A percentile compares a stretch with the other conserved stretches of the same genome.
These are phyloP conservation scores for Eucalyptus pauciflora DNA, from an alignment of 345 rosid species.

Conservation along the genomic window DNA sequence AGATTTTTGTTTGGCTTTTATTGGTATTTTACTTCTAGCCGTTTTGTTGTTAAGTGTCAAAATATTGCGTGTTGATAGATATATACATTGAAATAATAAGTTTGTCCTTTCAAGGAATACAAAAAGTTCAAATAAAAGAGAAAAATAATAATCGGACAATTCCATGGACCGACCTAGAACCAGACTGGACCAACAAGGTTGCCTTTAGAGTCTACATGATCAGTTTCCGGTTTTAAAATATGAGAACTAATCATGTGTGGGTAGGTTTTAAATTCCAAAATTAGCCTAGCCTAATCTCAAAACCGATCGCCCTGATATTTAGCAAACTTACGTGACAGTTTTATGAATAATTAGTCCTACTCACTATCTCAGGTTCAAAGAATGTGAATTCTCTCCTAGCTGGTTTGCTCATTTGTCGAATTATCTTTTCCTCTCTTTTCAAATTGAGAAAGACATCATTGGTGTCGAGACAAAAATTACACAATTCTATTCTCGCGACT, in stretches of 20 bases:
- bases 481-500: neutral
- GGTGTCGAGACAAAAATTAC: neutral
- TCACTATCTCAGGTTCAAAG: neutral
- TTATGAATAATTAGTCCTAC: neutral
- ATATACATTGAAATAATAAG: neutral
- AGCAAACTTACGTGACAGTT: neutral
- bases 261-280: neutral
- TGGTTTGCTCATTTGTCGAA: neutral
- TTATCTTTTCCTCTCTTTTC: neutral
- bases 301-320: neutral
- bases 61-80: neutral
- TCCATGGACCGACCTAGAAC: neutral
- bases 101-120: neutral
- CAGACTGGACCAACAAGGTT: rapidly evolving
- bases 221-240: neutral
- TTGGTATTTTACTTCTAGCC: neutral
- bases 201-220: neutral
- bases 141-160: neutral
- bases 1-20: neutral
- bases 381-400: neutral
- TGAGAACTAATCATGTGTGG: neutral
- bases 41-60: neutral
- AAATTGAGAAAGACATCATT: neutral
- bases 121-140: neutral
- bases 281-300: neutral